A percentile compares a stretch with the other conserved stretches of the same genome.
phyloP scores from a whole-genome alignment of 1,284 basidiomycete genomes.

The Melampsora abietis-canadensis region DNA sequence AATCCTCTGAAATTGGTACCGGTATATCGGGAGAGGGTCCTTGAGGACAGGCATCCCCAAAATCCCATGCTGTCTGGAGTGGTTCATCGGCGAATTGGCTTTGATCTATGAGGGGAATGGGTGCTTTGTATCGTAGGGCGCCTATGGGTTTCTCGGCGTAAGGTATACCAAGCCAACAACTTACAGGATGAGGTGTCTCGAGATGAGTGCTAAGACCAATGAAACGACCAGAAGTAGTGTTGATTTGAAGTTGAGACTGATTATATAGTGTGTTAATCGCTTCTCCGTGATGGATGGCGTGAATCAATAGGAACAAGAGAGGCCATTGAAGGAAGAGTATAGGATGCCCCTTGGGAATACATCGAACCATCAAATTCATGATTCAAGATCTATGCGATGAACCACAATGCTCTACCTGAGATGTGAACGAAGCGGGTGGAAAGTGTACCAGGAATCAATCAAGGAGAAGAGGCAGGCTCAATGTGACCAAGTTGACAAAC shows the following conservation, averaged over 20 bases:
- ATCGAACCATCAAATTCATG: too few relatives aligned
- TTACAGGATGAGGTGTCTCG: conserved; percentile 59
- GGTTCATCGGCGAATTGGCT: conserved; percentile 52
- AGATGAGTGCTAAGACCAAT: conserved; percentile 48
- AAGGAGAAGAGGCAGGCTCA: too few relatives aligned
- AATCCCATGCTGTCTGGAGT: conserved; percentile 58
- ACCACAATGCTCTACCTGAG: too few relatives aligned
- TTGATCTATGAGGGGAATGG: conserved; percentile 59
- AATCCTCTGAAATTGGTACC: conserved; percentile 63
- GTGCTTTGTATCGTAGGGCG: conserved; percentile 61
- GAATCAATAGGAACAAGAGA: too few relatives aligned
- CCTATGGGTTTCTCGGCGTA: conserved; percentile 65
- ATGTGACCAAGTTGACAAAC: too few relatives aligned
- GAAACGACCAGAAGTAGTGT: conserved; percentile 19
- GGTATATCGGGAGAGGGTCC: conserved; percentile 57
- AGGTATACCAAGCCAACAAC: conserved; percentile 66
- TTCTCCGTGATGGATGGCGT: too few relatives aligned
- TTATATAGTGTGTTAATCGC: too few relatives aligned
- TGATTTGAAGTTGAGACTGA: conserved; percentile 2
- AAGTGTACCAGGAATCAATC: too few relatives aligned
- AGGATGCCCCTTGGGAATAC: too few relatives aligned
- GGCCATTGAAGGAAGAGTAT: too few relatives aligned
- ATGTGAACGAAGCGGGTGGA: too few relatives aligned
- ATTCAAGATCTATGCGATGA: too few relatives aligned
- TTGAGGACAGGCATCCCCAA: conserved; percentile 63